Base-by-base conservation (phyloP, 441 rosid genomes). In the Hura crepitans region DNA sequence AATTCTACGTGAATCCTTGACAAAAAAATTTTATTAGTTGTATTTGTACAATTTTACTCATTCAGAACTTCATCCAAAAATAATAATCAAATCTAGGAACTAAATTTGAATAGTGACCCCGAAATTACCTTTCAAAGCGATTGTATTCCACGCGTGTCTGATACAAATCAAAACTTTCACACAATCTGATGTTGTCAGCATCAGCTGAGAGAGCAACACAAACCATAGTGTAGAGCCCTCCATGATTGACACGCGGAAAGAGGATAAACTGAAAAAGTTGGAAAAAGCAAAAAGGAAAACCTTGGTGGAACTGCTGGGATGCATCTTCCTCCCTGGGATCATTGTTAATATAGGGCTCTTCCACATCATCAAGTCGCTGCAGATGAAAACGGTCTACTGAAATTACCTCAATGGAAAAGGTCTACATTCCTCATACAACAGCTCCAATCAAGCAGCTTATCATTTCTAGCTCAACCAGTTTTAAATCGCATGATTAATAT, bases 81-180 rank as follows among this genome's bases (percentile, higher is more conserved):
- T 15, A 68, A 66, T 23, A 33, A 70, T 15, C 14, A 65, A 65
- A 39, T 17, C 46, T 47, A 63, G 47, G n/a, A 65, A 28, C 13
- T 22, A 42, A 45, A 35, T 50, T 43, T 75, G 71, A 42, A 27
- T 20, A 20, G 25, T 60, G 60, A 60, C 15, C 27, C 68, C 58
- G 77, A 56, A 28, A n/a, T 66, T 66, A 94, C 99, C 97, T 89
- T 74, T 90, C 97, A 80, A 79, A 92, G 64, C 77, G 90, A 74
- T 87, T 80, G 71, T 77, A 84, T 35, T 85, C 83, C 50, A 77
- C 73, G 59, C 78, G 73, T 22, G 80, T 61, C 82, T 86, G 91
- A 71, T 55, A 86, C n/a, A 81, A 80, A 80, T 86, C 87, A 78
- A 84, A 86, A 73, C 70, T 79, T 63, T 88, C 96, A 27, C 68